Evolutionary conservation across 2,329 filamentous ascomycete species (phyloP), one percentile per base, ranked within the genome.

Genomic region (Cladosporium sp.): DNA sequence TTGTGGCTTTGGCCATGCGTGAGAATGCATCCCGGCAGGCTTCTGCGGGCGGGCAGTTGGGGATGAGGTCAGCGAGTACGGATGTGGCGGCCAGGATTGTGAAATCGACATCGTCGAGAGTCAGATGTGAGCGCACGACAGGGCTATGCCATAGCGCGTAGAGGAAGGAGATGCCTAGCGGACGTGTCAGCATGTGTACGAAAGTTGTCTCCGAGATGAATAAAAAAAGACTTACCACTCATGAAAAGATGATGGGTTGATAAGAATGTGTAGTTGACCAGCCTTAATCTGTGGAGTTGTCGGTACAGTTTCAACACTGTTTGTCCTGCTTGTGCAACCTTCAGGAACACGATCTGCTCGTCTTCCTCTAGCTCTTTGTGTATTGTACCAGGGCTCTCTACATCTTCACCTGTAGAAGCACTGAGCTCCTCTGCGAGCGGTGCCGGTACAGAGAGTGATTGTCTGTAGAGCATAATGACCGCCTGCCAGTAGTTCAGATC

Each of bases 401-500:
- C 83, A 65, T 88, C 85, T 59, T 86, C 85, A 4, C 74, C 74
- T 32, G 80, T 80, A 0, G 85, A 82, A 2, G 83, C 82, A 48
- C 82, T 85, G 7, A 88, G 88, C 78, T 97, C 94, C 63, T 88
- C 88, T 63, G 93, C 92, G 65, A 98, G 88, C 73, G 93, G 88
- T 48, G 90, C 87, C 0, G 94, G 94, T 21, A 97, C 91, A 90
- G 67, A 97, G 79, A 77, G 68, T 6, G 76, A 93, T 77, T 97
- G 94, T 64, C 94, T 85, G 76, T 98, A 98, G 23, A 98, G 85
- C 89, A 97, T 93, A 70, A 97, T 96, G 67, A 98, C 89, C 3
- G 93, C 92, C 76, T 97, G 94, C 93, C 94, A 98, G 78, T 98
- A 98, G 77, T 98, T 98, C 67, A 98, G 84, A 72, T 97, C 92